Percentiles rank a stretch among this genome's conserved stretches.
Evolutionary conservation across 805 yeast genomes (phyloP).

Genomic region (Ogataea pini): DNA sequence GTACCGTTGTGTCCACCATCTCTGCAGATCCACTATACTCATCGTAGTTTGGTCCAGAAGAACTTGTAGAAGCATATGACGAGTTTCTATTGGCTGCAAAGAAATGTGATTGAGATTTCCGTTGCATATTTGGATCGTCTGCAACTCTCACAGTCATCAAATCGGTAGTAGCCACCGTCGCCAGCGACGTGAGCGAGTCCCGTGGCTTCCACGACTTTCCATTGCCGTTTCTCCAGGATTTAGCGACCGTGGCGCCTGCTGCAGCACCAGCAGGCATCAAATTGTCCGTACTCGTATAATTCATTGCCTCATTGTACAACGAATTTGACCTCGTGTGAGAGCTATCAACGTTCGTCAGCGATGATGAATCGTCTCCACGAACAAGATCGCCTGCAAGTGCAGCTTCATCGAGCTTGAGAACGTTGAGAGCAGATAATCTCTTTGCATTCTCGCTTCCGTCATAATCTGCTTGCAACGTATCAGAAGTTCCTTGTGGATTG

Average conservation of each 20-base stretch:
- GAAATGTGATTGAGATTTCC: constrained; percentile 36
- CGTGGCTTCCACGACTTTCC: constrained; percentile 47
- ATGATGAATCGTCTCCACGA: constrained; percentile 42
- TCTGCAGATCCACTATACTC: constrained; percentile 17
- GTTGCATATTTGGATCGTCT: constrained; percentile 50
- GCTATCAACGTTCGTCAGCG: constrained; percentile 55
- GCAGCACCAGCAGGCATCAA: constrained; percentile 28
- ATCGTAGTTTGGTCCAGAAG: constrained; percentile 18
- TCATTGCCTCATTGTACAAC: constrained; percentile 41
- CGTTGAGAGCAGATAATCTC: constrained; percentile 52
- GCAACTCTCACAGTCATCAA: constrained; percentile 77
- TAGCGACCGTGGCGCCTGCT: constrained; percentile 37
- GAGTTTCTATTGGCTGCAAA: constrained; percentile 38
- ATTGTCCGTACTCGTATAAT: constrained; percentile 42
- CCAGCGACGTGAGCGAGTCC: constrained; percentile 68
- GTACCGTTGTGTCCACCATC: constrained; percentile 14
- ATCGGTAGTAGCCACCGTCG: constrained; percentile 85
- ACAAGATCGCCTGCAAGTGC: constrained; percentile 25
- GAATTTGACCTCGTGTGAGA: constrained; percentile 32
- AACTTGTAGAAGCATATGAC: constrained; percentile 16
- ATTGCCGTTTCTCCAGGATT: constrained; percentile 60
- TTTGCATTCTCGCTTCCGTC: constrained; percentile 28
- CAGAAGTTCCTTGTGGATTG: constrained; percentile 23
- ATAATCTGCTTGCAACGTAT: constrained; percentile 29
- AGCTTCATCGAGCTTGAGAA: constrained; percentile 50